These are phyloP conservation scores for Tricholoma sp. DNA, from an alignment of 768 basidiomycete species.

Conservation along the genomic window DNA sequence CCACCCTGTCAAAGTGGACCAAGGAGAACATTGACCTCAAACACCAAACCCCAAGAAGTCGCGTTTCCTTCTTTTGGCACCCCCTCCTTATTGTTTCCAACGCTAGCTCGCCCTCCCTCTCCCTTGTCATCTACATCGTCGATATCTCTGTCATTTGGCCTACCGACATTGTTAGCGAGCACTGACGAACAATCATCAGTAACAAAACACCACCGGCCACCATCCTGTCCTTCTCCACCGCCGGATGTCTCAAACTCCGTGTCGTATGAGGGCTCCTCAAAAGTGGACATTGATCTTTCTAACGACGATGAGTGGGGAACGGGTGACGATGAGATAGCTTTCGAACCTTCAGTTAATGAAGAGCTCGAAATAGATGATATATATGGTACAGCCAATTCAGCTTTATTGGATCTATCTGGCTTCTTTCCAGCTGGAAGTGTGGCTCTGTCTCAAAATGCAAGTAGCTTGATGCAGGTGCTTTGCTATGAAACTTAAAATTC, in stretches of 20 bases:
- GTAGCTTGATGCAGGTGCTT: not conserved
- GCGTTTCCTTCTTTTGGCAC: conserved; percentile 12
- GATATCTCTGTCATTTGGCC: conserved; percentile 12
- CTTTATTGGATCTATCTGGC: not conserved
- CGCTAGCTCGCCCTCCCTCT: not conserved
- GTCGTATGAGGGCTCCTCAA: not conserved
- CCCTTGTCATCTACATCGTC: not conserved
- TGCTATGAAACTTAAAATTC: not conserved
- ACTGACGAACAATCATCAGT: not conserved
- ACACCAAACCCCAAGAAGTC: not conserved
- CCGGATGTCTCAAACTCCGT: not conserved
- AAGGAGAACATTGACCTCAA: not conserved
- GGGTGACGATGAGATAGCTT: conserved; percentile 59
- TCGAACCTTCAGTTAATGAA: conserved; percentile 11
- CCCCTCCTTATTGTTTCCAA: conserved; percentile 14
- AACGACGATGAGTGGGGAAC: conserved; percentile 57
- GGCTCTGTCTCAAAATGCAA: conserved; percentile 13
- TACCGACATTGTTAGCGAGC: conserved; percentile 12
- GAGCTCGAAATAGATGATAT: conserved; percentile 17
- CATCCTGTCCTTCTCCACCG: not conserved
- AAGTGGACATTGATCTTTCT: conserved; percentile 24
- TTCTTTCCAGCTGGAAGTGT: conserved; percentile 21
- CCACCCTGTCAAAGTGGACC: not conserved
- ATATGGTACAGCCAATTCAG: conserved; percentile 10
- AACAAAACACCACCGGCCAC: not conserved